Base-by-base conservation (phyloP, 1,139 yeast species). In the Diutina scorzettiae region DNA sequence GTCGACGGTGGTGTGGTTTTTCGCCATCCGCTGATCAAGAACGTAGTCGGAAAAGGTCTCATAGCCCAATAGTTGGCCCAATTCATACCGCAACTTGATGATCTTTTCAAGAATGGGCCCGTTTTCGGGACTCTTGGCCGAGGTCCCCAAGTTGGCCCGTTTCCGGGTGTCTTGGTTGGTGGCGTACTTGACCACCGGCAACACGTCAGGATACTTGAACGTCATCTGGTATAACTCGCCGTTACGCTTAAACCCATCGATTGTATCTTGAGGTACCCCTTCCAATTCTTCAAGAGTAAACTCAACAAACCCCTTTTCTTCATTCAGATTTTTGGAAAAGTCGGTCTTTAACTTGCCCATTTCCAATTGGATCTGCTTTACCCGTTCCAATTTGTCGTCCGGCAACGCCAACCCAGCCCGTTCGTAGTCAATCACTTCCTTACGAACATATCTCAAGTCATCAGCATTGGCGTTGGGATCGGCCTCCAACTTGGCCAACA, bases 21-120 rank as follows among this genome's bases (percentile, higher is more conserved):
- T 80, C 39, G 94, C 95, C 89, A 84, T 81, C 55, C 86, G 73
- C 43, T 77, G 82, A 48, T 82, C 91, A 48, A 85, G 66, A 19
- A 77, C 72, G 53, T 71, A 82, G 44, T 78, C 81, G 1, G 93
- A 76, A 57, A 71, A 85, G 44, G 73, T 74, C 21, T 70, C 59
- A 59, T 81, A 84, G 9, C 86, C 93, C 52, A 83, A 64, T 16
- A 73, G 48, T 43, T 71, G 57, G 1, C 93, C 87, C 45, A 81
- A 59, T 51, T 80, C 62, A 41, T 71, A 73, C 53, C 95, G 71
- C 43, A 78, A 53, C 48, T 67, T 61, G 43, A 84, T 71, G 24
- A 86, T 78, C 48, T 79, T 70, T 25, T 63, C 58, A 43, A 85
- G 67, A 36, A 84, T 56, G 1, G 64, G 71, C 19, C 74, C 81